Conservation (phyloP, 2,329 filamentous ascomycete genomes). For the Alternaria angustiovoidea region DNA sequence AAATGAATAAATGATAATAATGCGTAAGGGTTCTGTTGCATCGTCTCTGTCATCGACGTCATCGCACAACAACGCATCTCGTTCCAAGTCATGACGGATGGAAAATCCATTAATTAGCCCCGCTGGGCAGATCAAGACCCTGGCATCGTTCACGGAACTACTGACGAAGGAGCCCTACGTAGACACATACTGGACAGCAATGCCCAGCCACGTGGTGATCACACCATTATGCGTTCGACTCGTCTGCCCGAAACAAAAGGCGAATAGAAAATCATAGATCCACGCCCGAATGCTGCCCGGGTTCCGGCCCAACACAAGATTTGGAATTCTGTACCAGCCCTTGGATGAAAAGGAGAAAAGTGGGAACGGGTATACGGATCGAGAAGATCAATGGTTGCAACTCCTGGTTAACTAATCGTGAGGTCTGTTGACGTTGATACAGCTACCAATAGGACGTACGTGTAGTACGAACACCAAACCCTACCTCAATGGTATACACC, state of each 20-base stretch:
- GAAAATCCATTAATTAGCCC: background rate
- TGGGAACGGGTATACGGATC: background rate
- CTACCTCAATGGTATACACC: too few relatives aligned
- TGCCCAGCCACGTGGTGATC: background rate
- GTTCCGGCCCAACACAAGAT: background rate
- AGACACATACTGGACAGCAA: background rate
- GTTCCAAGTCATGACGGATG: background rate
- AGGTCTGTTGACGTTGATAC: background rate
- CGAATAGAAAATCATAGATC: background rate
- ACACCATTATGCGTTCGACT: background rate
- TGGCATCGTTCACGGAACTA: background rate
- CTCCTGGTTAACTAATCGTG: background rate
- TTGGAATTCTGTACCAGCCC: background rate
- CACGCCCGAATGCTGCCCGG: background rate
- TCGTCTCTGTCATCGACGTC: background rate
- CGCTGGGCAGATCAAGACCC: background rate
- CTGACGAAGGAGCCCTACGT: background rate
- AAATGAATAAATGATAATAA: conserved; percentile 8
- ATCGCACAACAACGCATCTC: background rate
- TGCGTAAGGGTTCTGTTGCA: background rate
- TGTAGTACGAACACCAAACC: too few relatives aligned
- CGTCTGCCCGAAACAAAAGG: background rate
- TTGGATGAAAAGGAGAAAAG: background rate
- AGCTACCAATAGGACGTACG: too few relatives aligned
- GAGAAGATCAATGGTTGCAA: background rate